Base-by-base conservation (phyloP, 1,139 yeast species). In the Dujonia santamariae region DNA sequence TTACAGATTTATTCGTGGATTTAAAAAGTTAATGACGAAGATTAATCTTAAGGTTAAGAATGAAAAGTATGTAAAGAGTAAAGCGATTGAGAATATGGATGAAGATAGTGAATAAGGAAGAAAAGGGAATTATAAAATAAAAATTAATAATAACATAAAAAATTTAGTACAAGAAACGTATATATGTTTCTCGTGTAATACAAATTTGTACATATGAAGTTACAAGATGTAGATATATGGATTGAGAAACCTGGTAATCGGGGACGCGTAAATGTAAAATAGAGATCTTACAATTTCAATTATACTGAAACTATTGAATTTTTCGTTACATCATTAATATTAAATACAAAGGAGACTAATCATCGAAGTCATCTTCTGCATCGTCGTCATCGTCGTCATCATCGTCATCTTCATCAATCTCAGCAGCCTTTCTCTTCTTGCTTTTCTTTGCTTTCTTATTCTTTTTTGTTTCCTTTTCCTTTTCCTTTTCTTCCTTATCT, bases 41-140 rank as follows among this genome's bases (percentile, higher is more conserved):
- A 49, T 71, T 28, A 66, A 63, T 34, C 67, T 62, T 15, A 69
- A 70, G 42, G 79, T 80, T 20, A 79, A 75, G 48, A 77, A 76
- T 39, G 80, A 78, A 44, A 68, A 69, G 41, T 82, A 78, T 45
- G 78, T 78, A 8, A 71, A 70, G 39, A 85, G 85, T 1, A 73
- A 79, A 47, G 74, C 81, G 2, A 63, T 82, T 36, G 77, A 78
- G 40, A 82, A 80, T 49, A 21, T 36, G 36, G 36, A 26, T 4
- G 32, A 28, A 9, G 22, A 19, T 5, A 14, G 5, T 28, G 22
- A 19, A 9, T 9, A 9, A 19, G 9, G 22, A 19, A 19, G 22
- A 19, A 19, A 11, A 22, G n/a, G n/a, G n/a, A 22, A n/a, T 6
- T 22, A 14, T 22, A 22, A 7, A 22, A 14, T 22, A 22, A 14